Conservation (phyloP, 441 rosid species). For the Melastoma candidum region DNA sequence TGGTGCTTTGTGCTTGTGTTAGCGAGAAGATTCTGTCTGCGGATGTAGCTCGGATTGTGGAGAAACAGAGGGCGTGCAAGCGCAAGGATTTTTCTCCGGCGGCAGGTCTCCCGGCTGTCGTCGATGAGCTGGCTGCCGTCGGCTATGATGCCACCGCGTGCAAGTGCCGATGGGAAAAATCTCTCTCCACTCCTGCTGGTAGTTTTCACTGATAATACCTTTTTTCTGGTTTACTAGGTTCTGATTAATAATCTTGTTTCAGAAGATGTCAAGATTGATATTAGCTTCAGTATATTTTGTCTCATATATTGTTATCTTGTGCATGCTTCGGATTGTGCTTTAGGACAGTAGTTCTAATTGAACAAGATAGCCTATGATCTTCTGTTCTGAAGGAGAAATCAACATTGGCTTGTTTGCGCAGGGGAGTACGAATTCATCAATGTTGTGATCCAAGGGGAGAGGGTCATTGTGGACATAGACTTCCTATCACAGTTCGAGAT, state of each 20-base stretch:
- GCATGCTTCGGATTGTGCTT: background rate
- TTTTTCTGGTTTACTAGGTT: constrained; percentile 2
- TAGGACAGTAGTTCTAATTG: background rate
- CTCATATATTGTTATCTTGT: too few species aligned
- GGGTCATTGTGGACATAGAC: constrained; percentile 64
- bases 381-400: background rate
- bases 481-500: constrained; percentile 78
- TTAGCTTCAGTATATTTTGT: too few species aligned
- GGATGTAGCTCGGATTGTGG: constrained; percentile 52
- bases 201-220: constrained; percentile 9
- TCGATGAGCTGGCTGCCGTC: constrained; percentile 40
- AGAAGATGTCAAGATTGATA: background rate
- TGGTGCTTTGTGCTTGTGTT: constrained; percentile 42
- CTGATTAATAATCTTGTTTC: constrained; percentile 5
- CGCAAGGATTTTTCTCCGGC: constrained; percentile 36
- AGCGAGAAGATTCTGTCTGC: constrained; percentile 52
- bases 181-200: constrained; percentile 65
- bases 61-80: constrained; percentile 49
- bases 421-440: constrained; percentile 75
- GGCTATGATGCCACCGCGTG: constrained; percentile 72
- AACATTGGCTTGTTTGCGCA: constrained; percentile 12
- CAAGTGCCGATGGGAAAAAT: constrained; percentile 78
- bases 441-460: constrained; percentile 44
- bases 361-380: background rate
- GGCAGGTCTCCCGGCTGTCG: constrained; percentile 27